Evolutionary conservation across 139 green algal species (phyloP).

Genomic region (Protoeuglena noctilucae): DNA sequence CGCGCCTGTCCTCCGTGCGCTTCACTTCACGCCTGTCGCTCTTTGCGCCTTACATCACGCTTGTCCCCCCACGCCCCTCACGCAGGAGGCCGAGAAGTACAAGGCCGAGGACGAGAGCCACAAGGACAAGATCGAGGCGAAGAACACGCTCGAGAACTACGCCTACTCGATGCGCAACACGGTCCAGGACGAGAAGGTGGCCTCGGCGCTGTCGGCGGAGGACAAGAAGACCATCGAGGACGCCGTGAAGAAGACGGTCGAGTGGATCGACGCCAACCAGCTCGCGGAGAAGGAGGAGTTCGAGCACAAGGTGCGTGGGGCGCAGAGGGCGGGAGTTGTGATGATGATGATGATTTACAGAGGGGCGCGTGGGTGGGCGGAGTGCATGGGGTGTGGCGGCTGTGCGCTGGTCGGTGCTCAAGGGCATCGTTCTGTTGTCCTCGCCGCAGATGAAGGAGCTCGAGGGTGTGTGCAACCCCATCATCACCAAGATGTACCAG

Average conservation of each 20-base stretch:
- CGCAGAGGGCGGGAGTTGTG: too few species aligned
- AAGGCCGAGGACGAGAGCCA: slow-evolving; percentile 88
- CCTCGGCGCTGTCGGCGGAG: slow-evolving; percentile 59
- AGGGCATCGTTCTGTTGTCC: too few species aligned
- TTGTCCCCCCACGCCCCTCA: too few species aligned
- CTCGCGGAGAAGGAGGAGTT: slow-evolving; percentile 79
- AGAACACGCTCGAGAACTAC: slow-evolving; percentile 89
- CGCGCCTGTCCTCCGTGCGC: neutral
- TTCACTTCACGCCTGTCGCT: neutral
- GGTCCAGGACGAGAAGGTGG: slow-evolving; percentile 75
- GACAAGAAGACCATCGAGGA: slow-evolving; percentile 73
- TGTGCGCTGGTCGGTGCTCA: too few species aligned
- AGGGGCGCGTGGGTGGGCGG: too few species aligned
- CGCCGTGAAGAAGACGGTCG: slow-evolving; percentile 74
- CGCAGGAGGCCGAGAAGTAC: slow-evolving; percentile 87
- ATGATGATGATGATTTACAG: too few species aligned
- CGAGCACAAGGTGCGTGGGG: too few species aligned
- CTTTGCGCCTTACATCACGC: too few species aligned
- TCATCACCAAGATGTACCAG: slow-evolving; percentile 75
- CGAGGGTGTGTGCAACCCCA: slow-evolving; percentile 77
- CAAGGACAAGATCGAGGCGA: slow-evolving; percentile 80
- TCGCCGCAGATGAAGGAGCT: slow-evolving; percentile 95
- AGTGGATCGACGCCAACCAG: slow-evolving; percentile 81
- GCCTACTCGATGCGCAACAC: slow-evolving; percentile 90
- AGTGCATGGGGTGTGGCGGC: too few species aligned